phyloP scores from a whole-genome alignment of 768 basidiomycete species.

The Leccinellum luteum region DNA sequence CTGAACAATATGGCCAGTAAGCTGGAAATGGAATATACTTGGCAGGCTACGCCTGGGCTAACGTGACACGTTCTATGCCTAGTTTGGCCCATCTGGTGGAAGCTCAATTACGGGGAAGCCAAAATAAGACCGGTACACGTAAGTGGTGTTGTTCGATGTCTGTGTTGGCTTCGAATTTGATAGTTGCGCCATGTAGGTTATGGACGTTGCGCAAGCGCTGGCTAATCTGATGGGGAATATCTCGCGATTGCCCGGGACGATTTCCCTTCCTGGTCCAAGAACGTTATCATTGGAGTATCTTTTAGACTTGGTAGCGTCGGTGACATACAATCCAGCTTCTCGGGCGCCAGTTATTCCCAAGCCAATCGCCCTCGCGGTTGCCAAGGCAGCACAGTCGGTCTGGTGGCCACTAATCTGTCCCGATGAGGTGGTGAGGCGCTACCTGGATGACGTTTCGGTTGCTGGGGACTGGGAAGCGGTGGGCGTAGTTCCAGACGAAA shows the following conservation, averaged over 20 bases:
- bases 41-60: conserved; percentile 9
- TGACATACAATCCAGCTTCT: conserved; percentile 76
- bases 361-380: conserved; percentile 57
- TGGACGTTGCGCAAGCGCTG: conserved; percentile 92
- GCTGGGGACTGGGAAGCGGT: conserved; percentile 82
- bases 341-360: conserved; percentile 77
- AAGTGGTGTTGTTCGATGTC: conserved; percentile 34
- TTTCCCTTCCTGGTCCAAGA: conserved; percentile 87
- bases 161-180: conserved; percentile 14
- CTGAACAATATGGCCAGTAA: conserved; percentile 88
- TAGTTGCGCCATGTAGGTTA: conserved; percentile 49
- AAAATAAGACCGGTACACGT: conserved; percentile 91
- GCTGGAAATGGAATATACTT: conserved; percentile 29
- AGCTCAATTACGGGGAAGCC: conserved; percentile 85
- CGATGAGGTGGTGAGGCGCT: conserved; percentile 88
- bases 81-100: conserved; percentile 92
- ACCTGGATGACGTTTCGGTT: conserved; percentile 74
- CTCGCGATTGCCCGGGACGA: conserved; percentile 60
- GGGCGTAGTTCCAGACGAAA: conserved; percentile 75
- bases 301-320: conserved; percentile 70
- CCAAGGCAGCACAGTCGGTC: conserved; percentile 56
- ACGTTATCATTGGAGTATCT: conserved; percentile 81
- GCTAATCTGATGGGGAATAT: conserved; percentile 62
- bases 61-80: conserved; percentile 6
- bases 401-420: conserved; percentile 95